Base-by-base conservation (phyloP, 139 green algal genomes). In the Auxenochlorella pyrenoidosa region DNA sequence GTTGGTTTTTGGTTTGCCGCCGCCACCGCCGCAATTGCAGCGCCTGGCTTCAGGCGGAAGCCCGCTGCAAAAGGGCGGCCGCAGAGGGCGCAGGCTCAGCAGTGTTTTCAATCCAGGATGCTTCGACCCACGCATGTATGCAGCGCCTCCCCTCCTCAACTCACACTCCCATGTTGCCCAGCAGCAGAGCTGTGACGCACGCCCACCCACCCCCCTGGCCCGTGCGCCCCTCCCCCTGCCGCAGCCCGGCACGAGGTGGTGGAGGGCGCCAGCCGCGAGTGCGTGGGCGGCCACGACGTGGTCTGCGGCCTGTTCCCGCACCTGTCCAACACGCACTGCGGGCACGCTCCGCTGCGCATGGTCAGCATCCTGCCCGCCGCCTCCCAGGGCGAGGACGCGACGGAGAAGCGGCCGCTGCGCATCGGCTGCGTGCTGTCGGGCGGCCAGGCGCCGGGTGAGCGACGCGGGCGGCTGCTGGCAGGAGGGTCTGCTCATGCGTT, bases 381-480 rank as follows among this genome's bases (percentile, higher is more conserved):
- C 19, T 26, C 30, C n/a, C 28, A 38, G 15, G 44, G 38, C n/a
- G 41, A 47, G 12, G 47, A 79, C 32, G n/a, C 47, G 1, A 1
- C 34, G 34, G 34, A 84, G 30, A 60, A 91, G 41, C 73, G 78
- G 1, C 75, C 88, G 6, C 75, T 93, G 51, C 54, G 73, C 22
- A 38, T 95, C 21, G 93, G 91, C 66, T 87, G 94, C 24, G 86
- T 95, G 65, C 89, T 95, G 32, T 91, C 68, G 13, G 93, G 93
- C 36, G 90, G 93, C n/a, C 93, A 95, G 75, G 91, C 93, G 4
- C 80, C 93, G 26, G 90, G 89, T 88, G 51, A 30, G 68, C 30
- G 40, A 10, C 41, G 8, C 32, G n/a, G 66, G n/a, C 66, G 66
- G 4, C 66, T 38, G 66, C 3, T 12, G 63, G 16, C 63, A 22